Conservation (phyloP, 2,329 filamentous ascomycete genomes). For the Trichoderma pleuroti region DNA sequence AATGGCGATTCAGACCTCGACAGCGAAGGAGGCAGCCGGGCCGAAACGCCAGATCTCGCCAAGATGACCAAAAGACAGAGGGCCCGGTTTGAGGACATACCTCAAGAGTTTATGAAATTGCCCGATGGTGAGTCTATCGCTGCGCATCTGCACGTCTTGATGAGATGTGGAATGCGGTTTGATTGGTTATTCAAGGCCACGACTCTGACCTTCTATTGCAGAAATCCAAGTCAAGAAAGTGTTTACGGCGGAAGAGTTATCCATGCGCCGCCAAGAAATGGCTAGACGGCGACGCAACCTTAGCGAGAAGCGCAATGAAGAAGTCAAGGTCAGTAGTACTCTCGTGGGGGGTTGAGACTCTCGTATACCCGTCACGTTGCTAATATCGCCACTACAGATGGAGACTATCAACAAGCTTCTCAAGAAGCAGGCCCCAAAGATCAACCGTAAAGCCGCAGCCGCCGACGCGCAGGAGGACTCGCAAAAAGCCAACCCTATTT, state of each 20-base stretch:
- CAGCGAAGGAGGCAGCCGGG: conserved; percentile 43
- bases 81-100: conserved; percentile 55
- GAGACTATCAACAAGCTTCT: conserved; percentile 89
- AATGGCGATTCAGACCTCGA: conserved; percentile 25
- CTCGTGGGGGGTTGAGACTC: neutral
- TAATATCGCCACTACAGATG: conserved; percentile 51
- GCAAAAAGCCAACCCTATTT: conserved; percentile 55
- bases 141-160: neutral
- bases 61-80: conserved; percentile 61
- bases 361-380: neutral
- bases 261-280: conserved; percentile 61
- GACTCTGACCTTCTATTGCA: conserved; percentile 27
- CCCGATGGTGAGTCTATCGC: conserved; percentile 49
- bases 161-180: neutral
- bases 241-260: conserved; percentile 59
- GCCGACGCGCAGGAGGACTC: conserved; percentile 48
- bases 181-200: neutral
- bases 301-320: conserved; percentile 62
- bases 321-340: conserved; percentile 52
- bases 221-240: conserved; percentile 62
- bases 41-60: conserved; percentile 51
- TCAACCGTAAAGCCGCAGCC: conserved; percentile 53
- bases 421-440: conserved; percentile 80
- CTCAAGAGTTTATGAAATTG: conserved; percentile 55
- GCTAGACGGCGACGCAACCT: conserved; percentile 58